These are phyloP conservation scores for Macaranga tanarius DNA, from an alignment of 441 rosid species.

Conservation along the genomic window DNA sequence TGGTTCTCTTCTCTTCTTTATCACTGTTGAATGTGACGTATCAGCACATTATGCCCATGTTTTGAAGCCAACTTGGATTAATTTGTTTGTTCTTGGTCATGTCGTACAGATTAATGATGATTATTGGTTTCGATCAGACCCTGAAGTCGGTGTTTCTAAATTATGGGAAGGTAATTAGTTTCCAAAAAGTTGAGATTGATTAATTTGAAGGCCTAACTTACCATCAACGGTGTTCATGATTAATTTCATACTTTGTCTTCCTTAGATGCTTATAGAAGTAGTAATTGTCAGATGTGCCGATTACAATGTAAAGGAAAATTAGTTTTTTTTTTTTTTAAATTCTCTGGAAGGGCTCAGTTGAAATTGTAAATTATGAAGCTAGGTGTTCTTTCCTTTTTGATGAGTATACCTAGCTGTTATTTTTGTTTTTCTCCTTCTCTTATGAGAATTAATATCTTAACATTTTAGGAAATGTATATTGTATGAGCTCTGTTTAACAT, in stretches of 20 bases:
- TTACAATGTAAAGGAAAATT: slow-evolving; percentile 6
- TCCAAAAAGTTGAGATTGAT: background rate
- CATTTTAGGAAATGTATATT: too few relatives aligned
- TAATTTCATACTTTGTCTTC: background rate
- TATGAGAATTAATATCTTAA: background rate
- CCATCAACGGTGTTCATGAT: too few relatives aligned
- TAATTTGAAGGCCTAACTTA: slow-evolving; percentile 8
- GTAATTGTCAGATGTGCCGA: background rate
- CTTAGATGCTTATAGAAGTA: background rate
- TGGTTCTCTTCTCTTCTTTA: background rate
- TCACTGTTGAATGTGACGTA: background rate
- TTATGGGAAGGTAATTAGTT: slow-evolving; percentile 43
- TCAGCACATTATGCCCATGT: background rate
- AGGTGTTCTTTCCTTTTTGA: background rate
- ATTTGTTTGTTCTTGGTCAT: slow-evolving; percentile 16
- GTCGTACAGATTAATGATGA: slow-evolving; percentile 55
- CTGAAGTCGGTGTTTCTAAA: slow-evolving; percentile 52
- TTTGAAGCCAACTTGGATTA: background rate
- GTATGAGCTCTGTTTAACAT: background rate
- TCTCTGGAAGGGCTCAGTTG: background rate
- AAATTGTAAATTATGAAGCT: slow-evolving; percentile 21
- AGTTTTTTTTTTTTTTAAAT: background rate
- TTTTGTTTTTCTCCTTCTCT: background rate
- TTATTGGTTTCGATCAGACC: slow-evolving; percentile 68
- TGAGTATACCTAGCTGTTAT: background rate